These are phyloP conservation scores for Auricularia auricula-judae DNA, from an alignment of 768 basidiomycete genomes.

Conservation along the genomic window DNA sequence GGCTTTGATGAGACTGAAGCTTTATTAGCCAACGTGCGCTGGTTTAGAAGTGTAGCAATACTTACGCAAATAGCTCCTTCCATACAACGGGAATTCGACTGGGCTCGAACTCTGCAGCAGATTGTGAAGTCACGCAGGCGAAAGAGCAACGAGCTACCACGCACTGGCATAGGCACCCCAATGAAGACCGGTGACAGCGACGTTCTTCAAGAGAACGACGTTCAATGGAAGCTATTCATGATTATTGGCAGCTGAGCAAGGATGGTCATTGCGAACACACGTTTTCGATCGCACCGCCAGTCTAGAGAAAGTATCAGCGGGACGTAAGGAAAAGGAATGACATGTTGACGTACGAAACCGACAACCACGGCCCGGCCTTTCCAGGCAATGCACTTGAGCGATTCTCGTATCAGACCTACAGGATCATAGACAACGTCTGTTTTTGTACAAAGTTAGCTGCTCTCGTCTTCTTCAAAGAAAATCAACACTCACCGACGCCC, in stretches of 20 bases:
- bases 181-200: conserved; percentile 72
- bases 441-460: neutral
- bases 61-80: conserved; percentile 55
- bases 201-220: conserved; percentile 70
- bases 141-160: conserved; percentile 16
- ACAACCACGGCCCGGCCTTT: conserved; percentile 89
- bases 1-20: conserved; percentile 50
- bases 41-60: neutral
- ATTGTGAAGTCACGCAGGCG: neutral
- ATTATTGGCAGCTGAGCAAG: neutral
- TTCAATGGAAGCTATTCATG: conserved; percentile 62
- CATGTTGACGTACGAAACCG: conserved; percentile 51
- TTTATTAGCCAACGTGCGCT: neutral
- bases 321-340: conserved; percentile 20
- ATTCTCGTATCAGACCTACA: conserved; percentile 71
- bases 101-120: conserved; percentile 48
- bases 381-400: conserved; percentile 87
- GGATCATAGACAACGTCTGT: conserved; percentile 73
- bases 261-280: neutral
- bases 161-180: conserved; percentile 75
- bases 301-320: neutral
- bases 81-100: conserved; percentile 57
- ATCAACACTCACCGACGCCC: conserved; percentile 45
- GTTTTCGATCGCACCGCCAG: conserved; percentile 16
- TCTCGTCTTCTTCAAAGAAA: neutral